Evolutionary conservation across 192 early-diverging fungal genomes (phyloP), one percentile per base, ranked within the genome.

Genomic region (Gamsiella multidivaricata): DNA sequence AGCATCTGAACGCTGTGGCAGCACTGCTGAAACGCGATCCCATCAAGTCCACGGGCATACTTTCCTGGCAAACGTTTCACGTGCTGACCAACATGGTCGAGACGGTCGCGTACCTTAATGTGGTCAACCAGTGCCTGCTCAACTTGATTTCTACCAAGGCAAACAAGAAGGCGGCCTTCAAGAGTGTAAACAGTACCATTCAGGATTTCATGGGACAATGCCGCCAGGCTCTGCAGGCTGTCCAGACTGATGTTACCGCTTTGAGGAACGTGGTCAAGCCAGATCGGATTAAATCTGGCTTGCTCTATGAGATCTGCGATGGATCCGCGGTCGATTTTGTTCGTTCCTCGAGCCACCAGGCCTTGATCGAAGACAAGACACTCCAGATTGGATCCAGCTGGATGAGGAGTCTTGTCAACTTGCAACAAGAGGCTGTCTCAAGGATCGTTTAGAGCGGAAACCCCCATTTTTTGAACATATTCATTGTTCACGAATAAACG

Each of bases 251-350:
- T 41, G 41, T 78, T 8, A 64, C 61, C 25, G 54, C 61, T 3
- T 45, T 78, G 45, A 60, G 49, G 25, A 78, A 78, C 32, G 46
- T 64, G 32, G 74, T 47, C 54, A 78, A 53, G 33, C 54, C 74
- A 0, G 74, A 78, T 18, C 60, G 74, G 36, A 64, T 78, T 49
- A 61, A 55, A 22, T 61, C 59, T 23, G 74, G 74, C 1, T 36
- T 78, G 11, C 54, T 78, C 41, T 78, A 78, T 41, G 74, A 78
- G 33, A 55, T 78, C 37, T 62, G 74, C 32, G 74, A 78, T 64
- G 74, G 74, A 39, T 69, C 74, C 2, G n/a, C 60, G 7, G 31
- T 78, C 26, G 74, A 78, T 31, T 78, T 69, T 32, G 60, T 78
- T 14, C 74, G 74, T 25, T 64, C 74, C 22, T 50, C 59, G 65